A percentile compares a stretch with the other conserved stretches of the same genome.
Conservation (phyloP, 148 eudicot species). For the Rhododendron simsii region DNA sequence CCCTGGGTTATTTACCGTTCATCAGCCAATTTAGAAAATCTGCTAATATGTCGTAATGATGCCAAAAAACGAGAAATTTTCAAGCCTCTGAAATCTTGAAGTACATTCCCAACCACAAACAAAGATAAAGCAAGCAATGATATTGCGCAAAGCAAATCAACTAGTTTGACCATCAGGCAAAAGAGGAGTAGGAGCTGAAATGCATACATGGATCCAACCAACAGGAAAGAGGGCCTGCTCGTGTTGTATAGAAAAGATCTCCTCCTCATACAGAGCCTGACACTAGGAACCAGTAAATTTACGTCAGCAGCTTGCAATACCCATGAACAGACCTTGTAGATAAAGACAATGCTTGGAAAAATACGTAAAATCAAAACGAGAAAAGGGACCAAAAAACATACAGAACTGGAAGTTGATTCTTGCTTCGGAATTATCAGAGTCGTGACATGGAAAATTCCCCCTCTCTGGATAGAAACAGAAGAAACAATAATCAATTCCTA, state of each 20-base stretch:
- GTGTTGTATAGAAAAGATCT: conserved; percentile 62
- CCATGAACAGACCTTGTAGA: conserved; percentile 1
- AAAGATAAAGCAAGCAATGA: neutral
- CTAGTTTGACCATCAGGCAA: neutral
- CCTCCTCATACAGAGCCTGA: conserved; percentile 73
- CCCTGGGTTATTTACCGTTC: neutral
- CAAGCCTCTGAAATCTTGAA: neutral
- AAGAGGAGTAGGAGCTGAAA: conserved; percentile 7
- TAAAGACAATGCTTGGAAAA: neutral
- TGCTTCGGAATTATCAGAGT: conserved; percentile 75
- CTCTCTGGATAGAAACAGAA: conserved; percentile 36
- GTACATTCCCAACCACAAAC: neutral
- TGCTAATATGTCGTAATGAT: neutral
- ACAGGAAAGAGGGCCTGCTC: conserved; percentile 61
- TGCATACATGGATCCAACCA: conserved; percentile 87
- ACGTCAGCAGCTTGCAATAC: conserved; percentile 8
- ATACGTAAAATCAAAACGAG: neutral
- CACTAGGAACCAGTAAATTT: conserved; percentile 38
- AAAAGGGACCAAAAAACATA: conserved; percentile 32
- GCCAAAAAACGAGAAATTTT: neutral
- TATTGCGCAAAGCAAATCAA: neutral
- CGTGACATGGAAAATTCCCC: conserved; percentile 54
- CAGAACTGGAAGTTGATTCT: conserved; percentile 66
- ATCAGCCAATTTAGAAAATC: neutral
- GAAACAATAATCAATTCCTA: conserved; percentile 11